A percentile compares a stretch with the other conserved stretches of the same genome.
These are phyloP conservation scores for Lathyrus oleraceus DNA, from an alignment of 306 rosid species.

Conservation along the genomic window DNA sequence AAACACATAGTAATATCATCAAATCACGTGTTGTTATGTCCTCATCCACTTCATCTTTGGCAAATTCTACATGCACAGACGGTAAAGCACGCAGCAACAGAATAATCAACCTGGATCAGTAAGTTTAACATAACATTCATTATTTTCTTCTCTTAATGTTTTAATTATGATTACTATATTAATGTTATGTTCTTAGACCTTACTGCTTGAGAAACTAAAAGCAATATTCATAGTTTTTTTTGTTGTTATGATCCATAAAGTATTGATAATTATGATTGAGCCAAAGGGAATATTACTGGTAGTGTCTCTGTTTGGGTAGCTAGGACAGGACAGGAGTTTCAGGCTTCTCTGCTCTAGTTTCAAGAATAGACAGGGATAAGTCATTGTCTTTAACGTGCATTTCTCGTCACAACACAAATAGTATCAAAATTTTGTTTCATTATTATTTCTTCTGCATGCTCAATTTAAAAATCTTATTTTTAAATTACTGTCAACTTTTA, in stretches of 20 bases:
- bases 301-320: slow-evolving; percentile 23
- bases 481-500: too few species aligned
- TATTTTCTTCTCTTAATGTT: neutral
- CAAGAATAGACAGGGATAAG: slow-evolving; percentile 36
- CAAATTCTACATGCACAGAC: slow-evolving; percentile 19
- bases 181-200: too few species aligned
- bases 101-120: slow-evolving; percentile 81
- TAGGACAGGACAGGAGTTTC: neutral
- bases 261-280: neutral
- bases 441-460: too few species aligned
- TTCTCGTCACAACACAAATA: neutral
- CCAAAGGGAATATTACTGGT: neutral
- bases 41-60: slow-evolving; percentile 33
- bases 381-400: slow-evolving; percentile 27
- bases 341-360: slow-evolving; percentile 21
- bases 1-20: slow-evolving; percentile 1
- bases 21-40: slow-evolving; percentile 37
- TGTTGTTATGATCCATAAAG: neutral
- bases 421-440: too few species aligned
- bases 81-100: slow-evolving; percentile 39
- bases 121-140: slow-evolving; percentile 32
- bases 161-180: neutral
- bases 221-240: too few species aligned
- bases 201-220: too few species aligned
- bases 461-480: too few species aligned